A percentile compares a stretch with the other conserved stretches of the same genome.
phyloP scores from a whole-genome alignment of 371 early-diverging fungal species.

The Saksenaea vasiformis region DNA sequence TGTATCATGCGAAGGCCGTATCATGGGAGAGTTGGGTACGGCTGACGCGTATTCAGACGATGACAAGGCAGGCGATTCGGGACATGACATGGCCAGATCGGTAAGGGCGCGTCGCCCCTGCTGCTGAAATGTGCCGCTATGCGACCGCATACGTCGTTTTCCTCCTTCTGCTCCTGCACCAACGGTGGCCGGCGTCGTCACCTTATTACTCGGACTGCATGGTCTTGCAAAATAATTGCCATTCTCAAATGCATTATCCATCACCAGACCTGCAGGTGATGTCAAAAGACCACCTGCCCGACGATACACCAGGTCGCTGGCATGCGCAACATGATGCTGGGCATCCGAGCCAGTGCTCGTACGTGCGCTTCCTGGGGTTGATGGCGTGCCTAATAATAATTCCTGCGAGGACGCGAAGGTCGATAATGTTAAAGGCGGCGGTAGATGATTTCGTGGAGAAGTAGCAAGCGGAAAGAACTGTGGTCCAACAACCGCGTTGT shows the following conservation, averaged over 20 bases:
- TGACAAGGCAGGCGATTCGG: background rate
- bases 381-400: slow-evolving; percentile 7
- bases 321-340: slow-evolving; percentile 2
- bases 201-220: background rate
- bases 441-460: slow-evolving; percentile 44
- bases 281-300: slow-evolving; percentile 21
- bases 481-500: slow-evolving; percentile 49
- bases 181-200: background rate
- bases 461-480: slow-evolving; percentile 59
- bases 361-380: slow-evolving; percentile 17
- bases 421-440: slow-evolving; percentile 11
- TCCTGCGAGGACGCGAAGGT: background rate
- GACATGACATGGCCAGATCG: slow-evolving; percentile 8
- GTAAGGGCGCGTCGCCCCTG: slow-evolving; percentile 11
- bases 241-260: slow-evolving; percentile 7
- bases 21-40: background rate
- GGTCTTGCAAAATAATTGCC: slow-evolving; percentile 15
- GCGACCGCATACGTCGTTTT: background rate
- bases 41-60: background rate
- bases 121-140: background rate
- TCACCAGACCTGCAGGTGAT: slow-evolving; percentile 12
- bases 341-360: background rate
- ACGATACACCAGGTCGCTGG: slow-evolving; percentile 8
- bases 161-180: background rate
- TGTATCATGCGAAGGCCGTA: background rate